Evolutionary conservation across 1,139 yeast genomes (phyloP).

Genomic region (Pichia cactophila): DNA sequence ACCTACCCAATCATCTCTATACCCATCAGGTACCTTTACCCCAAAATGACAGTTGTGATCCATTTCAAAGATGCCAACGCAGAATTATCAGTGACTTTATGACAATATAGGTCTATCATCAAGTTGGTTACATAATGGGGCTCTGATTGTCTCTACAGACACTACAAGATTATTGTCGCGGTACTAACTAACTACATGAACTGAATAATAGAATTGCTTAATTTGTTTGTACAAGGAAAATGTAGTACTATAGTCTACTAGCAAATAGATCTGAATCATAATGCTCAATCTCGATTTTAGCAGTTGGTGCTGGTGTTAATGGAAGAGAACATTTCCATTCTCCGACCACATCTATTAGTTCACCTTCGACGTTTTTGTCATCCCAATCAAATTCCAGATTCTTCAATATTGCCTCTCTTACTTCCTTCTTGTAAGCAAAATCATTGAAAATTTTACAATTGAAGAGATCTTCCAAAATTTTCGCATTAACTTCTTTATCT

Average conservation of each 20-base stretch:
- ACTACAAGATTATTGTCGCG: no score
- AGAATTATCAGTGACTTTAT: no score
- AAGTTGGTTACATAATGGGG: no score
- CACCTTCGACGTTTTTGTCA: conserved; percentile 14
- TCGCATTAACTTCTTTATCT: conserved; percentile 9
- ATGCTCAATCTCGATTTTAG: conserved; percentile 24
- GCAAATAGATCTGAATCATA: conserved; percentile 17
- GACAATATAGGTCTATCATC: no score
- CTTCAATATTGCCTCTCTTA: conserved; percentile 13
- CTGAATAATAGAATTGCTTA: no score
- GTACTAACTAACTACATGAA: no score
- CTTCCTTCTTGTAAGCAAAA: conserved; percentile 15
- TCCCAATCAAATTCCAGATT: conserved; percentile 17
- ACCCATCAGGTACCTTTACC: neutral
- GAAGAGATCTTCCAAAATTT: conserved; percentile 11
- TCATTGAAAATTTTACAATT: conserved; percentile 14
- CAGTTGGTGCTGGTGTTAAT: conserved; percentile 39
- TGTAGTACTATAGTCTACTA: conserved; percentile 20
- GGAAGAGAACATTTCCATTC: conserved; percentile 37
- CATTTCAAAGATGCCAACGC: neutral
- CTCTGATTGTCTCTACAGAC: no score
- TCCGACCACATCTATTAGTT: conserved; percentile 31
- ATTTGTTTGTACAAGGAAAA: neutral
- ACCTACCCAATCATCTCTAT: neutral
- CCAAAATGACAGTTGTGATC: neutral